These are phyloP conservation scores for Cercospora zeae-maydis DNA, from an alignment of 2,329 filamentous ascomycete genomes.

Conservation along the genomic window DNA sequence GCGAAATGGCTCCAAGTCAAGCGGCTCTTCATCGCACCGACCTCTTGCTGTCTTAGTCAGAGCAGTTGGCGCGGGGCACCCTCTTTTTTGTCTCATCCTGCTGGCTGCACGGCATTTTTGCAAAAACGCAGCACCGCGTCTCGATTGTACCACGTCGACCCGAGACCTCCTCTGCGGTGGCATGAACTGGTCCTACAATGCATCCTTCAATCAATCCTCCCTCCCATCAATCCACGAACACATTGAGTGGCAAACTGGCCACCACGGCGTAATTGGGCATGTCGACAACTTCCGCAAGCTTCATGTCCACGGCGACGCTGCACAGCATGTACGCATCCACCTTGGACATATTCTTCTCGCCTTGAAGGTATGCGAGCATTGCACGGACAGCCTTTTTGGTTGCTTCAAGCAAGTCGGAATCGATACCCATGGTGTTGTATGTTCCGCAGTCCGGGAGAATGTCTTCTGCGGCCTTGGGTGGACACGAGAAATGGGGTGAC, in stretches of 20 bases:
- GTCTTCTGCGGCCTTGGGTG: constrained; percentile 5
- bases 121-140: not conserved
- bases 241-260: constrained; percentile 20
- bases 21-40: not conserved
- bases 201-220: no score
- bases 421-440: constrained; percentile 24
- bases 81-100: not conserved
- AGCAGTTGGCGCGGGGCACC: not conserved
- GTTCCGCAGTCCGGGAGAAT: constrained; percentile 19
- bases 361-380: constrained; percentile 21
- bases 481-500: constrained; percentile 19
- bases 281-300: constrained; percentile 22
- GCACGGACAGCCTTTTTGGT: constrained; percentile 23
- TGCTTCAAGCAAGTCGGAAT: constrained; percentile 18
- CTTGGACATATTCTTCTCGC: constrained; percentile 11
- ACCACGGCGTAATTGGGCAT: constrained; percentile 25
- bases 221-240: constrained; percentile 12
- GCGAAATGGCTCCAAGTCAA: not conserved
- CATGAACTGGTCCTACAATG: no score
- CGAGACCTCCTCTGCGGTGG: not conserved
- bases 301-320: constrained; percentile 21
- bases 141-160: not conserved
- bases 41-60: not conserved
- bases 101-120: not conserved
- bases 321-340: constrained; percentile 26